A percentile compares a stretch with the other conserved stretches of the same genome.
These are phyloP conservation scores for Lentinula edodes DNA, from an alignment of 768 basidiomycete species.

Conservation along the genomic window DNA sequence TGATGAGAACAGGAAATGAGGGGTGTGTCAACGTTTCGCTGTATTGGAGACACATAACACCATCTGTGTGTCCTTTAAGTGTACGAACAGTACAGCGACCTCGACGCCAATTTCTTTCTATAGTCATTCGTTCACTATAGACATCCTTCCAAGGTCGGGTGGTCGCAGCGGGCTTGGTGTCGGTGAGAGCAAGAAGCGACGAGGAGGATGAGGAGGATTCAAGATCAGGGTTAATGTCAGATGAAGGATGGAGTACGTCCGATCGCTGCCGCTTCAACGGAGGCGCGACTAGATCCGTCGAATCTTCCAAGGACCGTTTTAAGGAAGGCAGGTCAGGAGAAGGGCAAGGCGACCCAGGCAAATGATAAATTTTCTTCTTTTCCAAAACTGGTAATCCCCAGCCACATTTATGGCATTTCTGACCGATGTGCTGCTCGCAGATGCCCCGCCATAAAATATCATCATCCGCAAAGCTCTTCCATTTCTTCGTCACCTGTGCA, in stretches of 20 bases:
- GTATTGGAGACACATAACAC: constrained; percentile 97
- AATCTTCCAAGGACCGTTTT: constrained; percentile 37
- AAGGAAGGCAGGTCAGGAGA: constrained; percentile 19
- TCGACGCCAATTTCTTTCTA: constrained; percentile 96
- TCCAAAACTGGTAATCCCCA: constrained; percentile 95
- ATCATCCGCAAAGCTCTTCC: constrained; percentile 90
- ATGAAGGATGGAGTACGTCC: constrained; percentile 12
- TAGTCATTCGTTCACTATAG: constrained; percentile 92
- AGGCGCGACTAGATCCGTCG: constrained; percentile 20
- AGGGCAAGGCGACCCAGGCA: constrained; percentile 29
- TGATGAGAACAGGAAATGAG: constrained; percentile 90
- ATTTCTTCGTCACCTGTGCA: constrained; percentile 80
- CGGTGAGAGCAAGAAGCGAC: constrained; percentile 25
- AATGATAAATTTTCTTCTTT: constrained; percentile 49
- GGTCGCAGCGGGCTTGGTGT: constrained; percentile 23
- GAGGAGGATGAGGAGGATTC: constrained; percentile 20
- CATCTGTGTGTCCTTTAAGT: constrained; percentile 90
- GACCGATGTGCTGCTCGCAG: constrained; percentile 97
- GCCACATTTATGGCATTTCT: constrained; percentile 94
- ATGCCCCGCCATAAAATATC: constrained; percentile 93
- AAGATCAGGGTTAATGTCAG: constrained; percentile 24
- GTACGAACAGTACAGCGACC: constrained; percentile 83
- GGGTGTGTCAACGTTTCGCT: constrained; percentile 79
- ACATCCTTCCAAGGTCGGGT: constrained; percentile 98
- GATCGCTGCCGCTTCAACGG: constrained; percentile 51